phyloP scores from a whole-genome alignment of 2,329 filamentous ascomycete species.

The Mycosphaerella sp. region DNA sequence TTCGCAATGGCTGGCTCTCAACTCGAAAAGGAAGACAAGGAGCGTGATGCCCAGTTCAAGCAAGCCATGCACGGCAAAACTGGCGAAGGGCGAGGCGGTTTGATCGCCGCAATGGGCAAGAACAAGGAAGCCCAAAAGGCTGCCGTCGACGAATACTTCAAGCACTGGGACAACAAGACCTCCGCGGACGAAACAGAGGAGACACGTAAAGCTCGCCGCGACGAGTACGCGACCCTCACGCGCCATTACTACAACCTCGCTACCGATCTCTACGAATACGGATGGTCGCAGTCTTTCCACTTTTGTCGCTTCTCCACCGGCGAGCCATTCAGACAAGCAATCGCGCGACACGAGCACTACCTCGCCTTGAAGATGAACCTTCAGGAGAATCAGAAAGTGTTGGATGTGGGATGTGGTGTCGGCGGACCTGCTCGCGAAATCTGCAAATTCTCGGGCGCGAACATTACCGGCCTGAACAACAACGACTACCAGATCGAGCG shows the following conservation, averaged over 20 bases:
- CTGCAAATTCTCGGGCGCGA: conserved; percentile 85
- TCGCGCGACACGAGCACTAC: conserved; percentile 96
- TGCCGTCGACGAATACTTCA: conserved; percentile 88
- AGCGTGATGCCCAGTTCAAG: conserved; percentile 67
- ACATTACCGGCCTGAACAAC: conserved; percentile 93
- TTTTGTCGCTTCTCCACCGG: conserved; percentile 88
- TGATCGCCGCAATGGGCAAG: conserved; percentile 81
- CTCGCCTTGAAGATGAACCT: conserved; percentile 85
- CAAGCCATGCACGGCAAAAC: conserved; percentile 69
- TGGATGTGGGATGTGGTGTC: conserved; percentile 96
- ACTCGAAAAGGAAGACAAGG: conserved; percentile 39
- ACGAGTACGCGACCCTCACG: conserved; percentile 88
- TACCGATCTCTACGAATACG: conserved; percentile 59
- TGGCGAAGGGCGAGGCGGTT: conserved; percentile 70
- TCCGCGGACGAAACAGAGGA: conserved; percentile 75
- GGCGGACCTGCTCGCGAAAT: conserved; percentile 94
- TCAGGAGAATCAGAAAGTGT: conserved; percentile 76
- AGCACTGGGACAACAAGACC: conserved; percentile 87
- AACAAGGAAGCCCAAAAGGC: conserved; percentile 70
- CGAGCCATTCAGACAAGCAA: conserved; percentile 83
- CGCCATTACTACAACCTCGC: conserved; percentile 60
- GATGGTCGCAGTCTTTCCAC: conserved; percentile 94
- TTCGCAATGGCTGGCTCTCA: conserved; percentile 24
- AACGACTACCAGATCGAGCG: conserved; percentile 99
- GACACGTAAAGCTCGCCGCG: conserved; percentile 66